These are phyloP conservation scores for Berberis thunbergii DNA, from an alignment of 164 flowering plant genomes.

Conservation along the genomic window DNA sequence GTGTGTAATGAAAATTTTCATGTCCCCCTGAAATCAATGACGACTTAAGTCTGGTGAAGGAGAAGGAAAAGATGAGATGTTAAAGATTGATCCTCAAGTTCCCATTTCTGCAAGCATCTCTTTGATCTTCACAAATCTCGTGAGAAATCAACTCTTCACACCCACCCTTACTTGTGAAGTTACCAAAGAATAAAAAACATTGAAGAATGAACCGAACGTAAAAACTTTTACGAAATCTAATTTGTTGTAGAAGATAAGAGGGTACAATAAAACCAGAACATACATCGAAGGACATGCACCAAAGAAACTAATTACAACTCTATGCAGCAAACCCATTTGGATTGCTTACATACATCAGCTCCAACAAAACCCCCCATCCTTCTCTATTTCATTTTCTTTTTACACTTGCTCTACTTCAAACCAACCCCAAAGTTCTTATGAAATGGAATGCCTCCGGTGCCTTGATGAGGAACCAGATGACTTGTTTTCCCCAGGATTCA, in stretches of 20 bases:
- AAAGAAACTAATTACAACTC: constrained; percentile 14
- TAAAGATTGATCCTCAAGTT: too few species aligned
- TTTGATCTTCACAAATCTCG: too few species aligned
- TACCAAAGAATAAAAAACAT: too few species aligned
- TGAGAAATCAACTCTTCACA: too few species aligned
- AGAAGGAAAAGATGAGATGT: too few species aligned
- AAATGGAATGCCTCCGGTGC: constrained; percentile 63
- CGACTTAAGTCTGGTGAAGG: too few species aligned
- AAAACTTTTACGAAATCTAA: not conserved
- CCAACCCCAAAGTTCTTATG: constrained; percentile 20
- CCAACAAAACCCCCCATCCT: not conserved
- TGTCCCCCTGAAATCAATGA: too few species aligned
- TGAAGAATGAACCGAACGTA: too few species aligned
- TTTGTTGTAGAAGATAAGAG: not conserved
- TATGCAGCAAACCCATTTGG: constrained; percentile 7
- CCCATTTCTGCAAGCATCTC: too few species aligned
- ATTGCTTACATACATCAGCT: constrained; percentile 1
- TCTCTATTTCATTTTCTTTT: not conserved
- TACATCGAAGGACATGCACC: constrained; percentile 1
- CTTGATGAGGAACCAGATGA: constrained; percentile 52
- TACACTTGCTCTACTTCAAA: not conserved
- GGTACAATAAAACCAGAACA: not conserved
- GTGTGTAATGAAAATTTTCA: too few species aligned
- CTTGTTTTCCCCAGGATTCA: constrained; percentile 49
- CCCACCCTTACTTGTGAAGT: too few species aligned